A percentile compares a stretch with the other conserved stretches of the same genome.
Conservation (phyloP, 371 early-diverging fungal genomes). For the Mucor piriformis region DNA sequence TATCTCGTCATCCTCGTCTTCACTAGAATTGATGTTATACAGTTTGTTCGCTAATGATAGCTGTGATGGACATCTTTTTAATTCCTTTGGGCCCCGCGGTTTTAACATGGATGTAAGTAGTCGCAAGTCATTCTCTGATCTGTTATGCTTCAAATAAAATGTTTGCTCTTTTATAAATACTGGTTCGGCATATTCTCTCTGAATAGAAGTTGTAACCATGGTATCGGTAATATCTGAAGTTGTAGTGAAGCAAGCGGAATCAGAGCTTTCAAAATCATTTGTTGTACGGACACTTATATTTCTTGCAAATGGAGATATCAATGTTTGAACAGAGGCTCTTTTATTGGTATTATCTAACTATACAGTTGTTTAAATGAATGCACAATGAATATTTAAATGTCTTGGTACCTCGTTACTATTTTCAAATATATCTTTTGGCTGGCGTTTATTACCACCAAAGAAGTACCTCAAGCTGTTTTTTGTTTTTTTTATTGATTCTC, state of each 20-base stretch:
- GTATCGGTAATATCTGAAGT: background rate
- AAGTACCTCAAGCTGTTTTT: conserved; percentile 1
- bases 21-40: background rate
- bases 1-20: conserved; percentile 11
- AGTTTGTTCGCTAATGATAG: background rate
- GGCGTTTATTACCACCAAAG: background rate
- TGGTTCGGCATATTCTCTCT: conserved; percentile 40
- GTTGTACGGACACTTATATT: conserved; percentile 18
- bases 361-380: background rate
- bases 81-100: conserved; percentile 10
- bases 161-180: conserved; percentile 29
- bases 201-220: conserved; percentile 22
- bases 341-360: conserved; percentile 2
- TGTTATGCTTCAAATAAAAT: conserved; percentile 25
- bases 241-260: conserved; percentile 19
- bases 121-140: conserved; percentile 43
- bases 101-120: conserved; percentile 21
- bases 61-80: background rate
- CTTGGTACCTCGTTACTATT: conserved; percentile 4
- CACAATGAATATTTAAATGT: background rate
- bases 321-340: conserved; percentile 24
- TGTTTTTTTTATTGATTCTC: background rate
- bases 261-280: conserved; percentile 1
- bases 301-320: conserved; percentile 25
- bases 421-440: conserved; percentile 10